A percentile compares a stretch with the other conserved stretches of the same genome.
These are phyloP conservation scores for Termitomyces eurrhizus DNA, from an alignment of 768 basidiomycete species.

Conservation along the genomic window DNA sequence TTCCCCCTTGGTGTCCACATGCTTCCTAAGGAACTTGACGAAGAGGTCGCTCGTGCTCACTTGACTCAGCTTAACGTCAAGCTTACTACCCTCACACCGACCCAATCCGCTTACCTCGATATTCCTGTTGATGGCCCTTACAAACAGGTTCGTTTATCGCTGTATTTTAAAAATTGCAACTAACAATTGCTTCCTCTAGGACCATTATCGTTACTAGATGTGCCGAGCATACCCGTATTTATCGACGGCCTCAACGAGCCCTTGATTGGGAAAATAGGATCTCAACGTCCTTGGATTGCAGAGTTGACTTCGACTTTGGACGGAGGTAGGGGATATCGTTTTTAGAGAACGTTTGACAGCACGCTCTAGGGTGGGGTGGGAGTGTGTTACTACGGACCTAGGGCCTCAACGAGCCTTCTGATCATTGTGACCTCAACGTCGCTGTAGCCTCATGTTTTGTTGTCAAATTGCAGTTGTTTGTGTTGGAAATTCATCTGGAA, in stretches of 20 bases:
- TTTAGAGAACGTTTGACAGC: constrained; percentile 19
- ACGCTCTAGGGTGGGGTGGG: constrained; percentile 9
- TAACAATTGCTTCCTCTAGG: constrained; percentile 16
- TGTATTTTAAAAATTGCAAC: background rate
- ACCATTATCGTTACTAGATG: constrained; percentile 46
- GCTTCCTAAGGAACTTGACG: constrained; percentile 96
- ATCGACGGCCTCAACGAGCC: constrained; percentile 79
- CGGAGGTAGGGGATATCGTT: constrained; percentile 34
- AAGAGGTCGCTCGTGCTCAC: constrained; percentile 98
- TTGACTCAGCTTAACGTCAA: constrained; percentile 90
- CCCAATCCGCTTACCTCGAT: constrained; percentile 90
- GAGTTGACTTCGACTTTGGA: constrained; percentile 44
- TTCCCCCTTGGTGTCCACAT: constrained; percentile 99
- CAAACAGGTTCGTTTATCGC: constrained; percentile 37
- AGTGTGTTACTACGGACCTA: constrained; percentile 13
- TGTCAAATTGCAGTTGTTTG: background rate
- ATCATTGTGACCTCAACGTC: constrained; percentile 15
- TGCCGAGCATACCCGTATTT: constrained; percentile 24
- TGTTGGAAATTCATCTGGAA: background rate
- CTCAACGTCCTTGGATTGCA: constrained; percentile 63
- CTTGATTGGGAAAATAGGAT: constrained; percentile 56
- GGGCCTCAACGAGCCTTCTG: constrained; percentile 56
- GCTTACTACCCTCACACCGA: constrained; percentile 68
- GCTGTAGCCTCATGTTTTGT: constrained; percentile 1
- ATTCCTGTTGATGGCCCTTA: constrained; percentile 76